Base-by-base conservation (phyloP, 371 early-diverging fungal species). In the Mortierella sp. region DNA sequence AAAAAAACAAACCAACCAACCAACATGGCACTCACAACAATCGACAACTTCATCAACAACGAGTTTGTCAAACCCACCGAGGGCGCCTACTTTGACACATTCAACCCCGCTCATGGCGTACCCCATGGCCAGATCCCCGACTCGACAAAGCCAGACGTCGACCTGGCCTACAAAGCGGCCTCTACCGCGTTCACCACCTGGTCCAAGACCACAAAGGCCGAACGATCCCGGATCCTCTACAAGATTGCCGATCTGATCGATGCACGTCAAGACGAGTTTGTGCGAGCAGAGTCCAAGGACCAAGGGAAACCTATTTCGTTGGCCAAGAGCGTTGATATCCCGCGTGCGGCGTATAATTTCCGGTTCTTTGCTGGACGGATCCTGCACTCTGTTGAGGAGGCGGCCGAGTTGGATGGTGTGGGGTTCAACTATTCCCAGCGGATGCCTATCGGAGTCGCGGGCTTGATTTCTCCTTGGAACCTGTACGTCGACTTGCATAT, bases 391-490 rank as follows among this genome's bases (percentile, higher is more conserved):
- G 73, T 84, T n/a, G 89, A 90, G 44, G 78, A 82, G 46, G 89
- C 88, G 46, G 83, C 82, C 24, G 78, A 81, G 5, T 54, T 82
- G 38, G 58, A 80, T 32, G 80, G 81, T 1, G 75, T 81, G 11
- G 82, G 78, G 1, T 71, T 83, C 46, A 92, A 81, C 73, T 92
- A 90, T 72, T 88, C 90, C 8, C 91, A 92, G 63, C 88, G 91
- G 29, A 84, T 89, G 70, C 92, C 95, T 10, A 88, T 93, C 43
- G 96, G 96, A 12, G 95, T 96, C 1, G 94, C 92, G 29, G 96
- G 88, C 5, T 76, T 96, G 49, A 93, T 95, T 75, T 91, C 92
- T 11, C 96, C 96, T 38, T 95, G 96, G 92, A 93, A 91, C 81
- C 78, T 94, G 87, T 88, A 85, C 76, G 71, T 58, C 58, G 48